phyloP scores from a whole-genome alignment of 2,329 filamentous ascomycete species.

The Trichoderma cornu-damae region DNA sequence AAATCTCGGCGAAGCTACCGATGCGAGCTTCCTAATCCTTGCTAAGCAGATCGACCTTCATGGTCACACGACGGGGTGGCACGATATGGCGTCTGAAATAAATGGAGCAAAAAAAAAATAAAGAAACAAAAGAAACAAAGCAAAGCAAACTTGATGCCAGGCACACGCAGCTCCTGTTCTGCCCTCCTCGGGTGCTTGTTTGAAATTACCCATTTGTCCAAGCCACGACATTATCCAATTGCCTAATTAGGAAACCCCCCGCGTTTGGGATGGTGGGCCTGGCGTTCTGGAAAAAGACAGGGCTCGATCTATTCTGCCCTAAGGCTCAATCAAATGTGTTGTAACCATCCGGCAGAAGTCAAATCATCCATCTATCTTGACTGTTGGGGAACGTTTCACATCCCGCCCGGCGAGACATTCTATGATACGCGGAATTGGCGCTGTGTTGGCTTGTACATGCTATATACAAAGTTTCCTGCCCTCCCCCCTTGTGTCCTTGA shows the following conservation, averaged over 20 bases:
- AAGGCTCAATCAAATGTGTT: slow-evolving; percentile 4
- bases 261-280: not conserved
- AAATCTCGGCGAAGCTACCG: not conserved
- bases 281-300: not conserved
- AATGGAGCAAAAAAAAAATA: not conserved
- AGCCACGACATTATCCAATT: slow-evolving; percentile 15
- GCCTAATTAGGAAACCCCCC: slow-evolving; percentile 10
- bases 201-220: not conserved
- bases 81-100: not conserved
- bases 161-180: not conserved
- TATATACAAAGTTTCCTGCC: not conserved
- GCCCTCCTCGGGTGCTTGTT: not conserved
- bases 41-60: not conserved
- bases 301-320: not conserved
- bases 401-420: not conserved
- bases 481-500: too few relatives aligned
- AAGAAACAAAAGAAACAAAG: not conserved
- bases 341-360: slow-evolving; percentile 4
- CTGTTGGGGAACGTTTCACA: not conserved
- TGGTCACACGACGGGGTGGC: not conserved
- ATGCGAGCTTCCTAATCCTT: not conserved
- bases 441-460: too few relatives aligned
- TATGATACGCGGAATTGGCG: too few relatives aligned
- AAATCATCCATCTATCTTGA: not conserved
- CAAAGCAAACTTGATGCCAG: not conserved